A percentile compares a stretch with the other conserved stretches of the same genome.
These are phyloP conservation scores for Pseudotsuga menziesii DNA, from an alignment of 75 land plant genomes.

Conservation along the genomic window DNA sequence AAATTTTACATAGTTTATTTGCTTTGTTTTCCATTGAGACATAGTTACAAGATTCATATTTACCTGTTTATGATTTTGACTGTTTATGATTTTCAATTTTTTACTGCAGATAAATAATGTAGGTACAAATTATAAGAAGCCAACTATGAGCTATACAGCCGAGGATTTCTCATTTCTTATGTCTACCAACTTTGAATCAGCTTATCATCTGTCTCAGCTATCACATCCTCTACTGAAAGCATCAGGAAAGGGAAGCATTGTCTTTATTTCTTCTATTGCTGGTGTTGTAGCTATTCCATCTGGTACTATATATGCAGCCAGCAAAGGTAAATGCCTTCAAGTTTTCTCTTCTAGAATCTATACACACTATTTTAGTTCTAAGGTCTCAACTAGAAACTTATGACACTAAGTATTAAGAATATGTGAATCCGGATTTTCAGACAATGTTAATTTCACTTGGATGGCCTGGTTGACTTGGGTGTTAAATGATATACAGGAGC, in stretches of 20 bases:
- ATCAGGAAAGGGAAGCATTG: constrained; percentile 58
- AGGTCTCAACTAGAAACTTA: not conserved
- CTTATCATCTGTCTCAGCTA: constrained; percentile 61
- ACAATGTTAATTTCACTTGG: not conserved
- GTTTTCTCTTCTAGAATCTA: not conserved
- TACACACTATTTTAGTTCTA: not conserved
- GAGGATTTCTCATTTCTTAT: constrained; percentile 31
- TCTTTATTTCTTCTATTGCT: constrained; percentile 79
- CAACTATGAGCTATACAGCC: constrained; percentile 42
- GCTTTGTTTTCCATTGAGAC: not conserved
- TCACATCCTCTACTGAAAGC: constrained; percentile 76
- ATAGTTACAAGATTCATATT: not conserved
- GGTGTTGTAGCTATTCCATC: constrained; percentile 53
- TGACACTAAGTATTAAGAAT: not conserved
- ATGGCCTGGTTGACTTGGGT: not conserved
- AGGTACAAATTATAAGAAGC: constrained; percentile 36
- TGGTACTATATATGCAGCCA: constrained; percentile 68
- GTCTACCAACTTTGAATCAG: constrained; percentile 48
- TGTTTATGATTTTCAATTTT: not conserved
- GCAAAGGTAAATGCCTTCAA: constrained; percentile 51
- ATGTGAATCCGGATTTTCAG: not conserved
- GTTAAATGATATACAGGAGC: constrained; percentile 26
- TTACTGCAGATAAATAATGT: constrained; percentile 45
- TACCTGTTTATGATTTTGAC: not conserved
- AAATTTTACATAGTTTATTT: not conserved